Percentiles rank a stretch among this genome's conserved stretches.
Evolutionary conservation across 108 stramenopile genomes (phyloP).

Genomic region (Pelagomonas calceolata): DNA sequence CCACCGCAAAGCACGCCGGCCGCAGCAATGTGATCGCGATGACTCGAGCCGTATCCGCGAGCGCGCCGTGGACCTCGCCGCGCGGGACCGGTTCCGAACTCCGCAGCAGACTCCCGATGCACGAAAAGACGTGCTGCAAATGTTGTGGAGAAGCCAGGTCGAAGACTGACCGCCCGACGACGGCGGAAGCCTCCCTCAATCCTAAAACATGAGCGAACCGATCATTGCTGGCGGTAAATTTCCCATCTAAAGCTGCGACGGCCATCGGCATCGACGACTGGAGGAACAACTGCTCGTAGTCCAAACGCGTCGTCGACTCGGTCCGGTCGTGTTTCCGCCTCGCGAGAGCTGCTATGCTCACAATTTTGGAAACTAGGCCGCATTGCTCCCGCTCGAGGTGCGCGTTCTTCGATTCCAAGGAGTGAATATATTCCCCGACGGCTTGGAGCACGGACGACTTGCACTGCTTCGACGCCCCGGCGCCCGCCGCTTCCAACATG

Average conservation of each 20-base stretch:
- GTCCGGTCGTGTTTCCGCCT: neutral
- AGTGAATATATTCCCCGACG: slow-evolving; percentile 58
- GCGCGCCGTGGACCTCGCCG: too few species aligned
- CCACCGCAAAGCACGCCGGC: too few species aligned
- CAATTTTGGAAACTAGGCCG: slow-evolving; percentile 19
- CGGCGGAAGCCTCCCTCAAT: slow-evolving; percentile 31
- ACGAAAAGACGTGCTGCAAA: too few species aligned
- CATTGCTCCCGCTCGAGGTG: slow-evolving; percentile 57
- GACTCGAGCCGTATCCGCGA: too few species aligned
- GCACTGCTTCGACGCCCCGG: slow-evolving; percentile 56
- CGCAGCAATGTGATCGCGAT: too few species aligned
- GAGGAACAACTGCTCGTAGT: slow-evolving; percentile 54
- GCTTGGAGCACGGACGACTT: slow-evolving; percentile 59
- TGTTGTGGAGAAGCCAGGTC: neutral
- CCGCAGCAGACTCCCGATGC: too few species aligned
- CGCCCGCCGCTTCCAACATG: slow-evolving; percentile 38
- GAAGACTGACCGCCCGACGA: neutral
- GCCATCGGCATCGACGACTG: slow-evolving; percentile 50
- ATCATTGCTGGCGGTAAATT: slow-evolving; percentile 62
- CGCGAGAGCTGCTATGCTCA: slow-evolving; percentile 37
- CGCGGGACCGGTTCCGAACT: too few species aligned
- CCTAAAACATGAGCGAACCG: slow-evolving; percentile 49
- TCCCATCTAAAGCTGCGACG: slow-evolving; percentile 60
- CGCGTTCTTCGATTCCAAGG: slow-evolving; percentile 42
- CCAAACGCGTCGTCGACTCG: slow-evolving; percentile 23